Base-by-base conservation (phyloP, 331 rosid species). In the Malus hybrid region DNA sequence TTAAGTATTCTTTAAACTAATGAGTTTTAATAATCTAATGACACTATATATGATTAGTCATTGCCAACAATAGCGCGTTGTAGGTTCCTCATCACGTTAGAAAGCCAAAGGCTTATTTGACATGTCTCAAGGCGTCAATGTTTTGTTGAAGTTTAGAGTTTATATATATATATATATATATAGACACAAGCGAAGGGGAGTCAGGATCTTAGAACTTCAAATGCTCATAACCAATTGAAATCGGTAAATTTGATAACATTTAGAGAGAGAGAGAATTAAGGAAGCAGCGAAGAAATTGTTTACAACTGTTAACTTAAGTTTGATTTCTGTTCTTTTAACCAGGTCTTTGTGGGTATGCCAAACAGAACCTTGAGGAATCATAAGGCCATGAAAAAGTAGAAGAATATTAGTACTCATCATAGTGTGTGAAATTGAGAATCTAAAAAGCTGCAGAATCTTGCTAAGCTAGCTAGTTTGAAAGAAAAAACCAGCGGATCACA, bases 311-410 rank as follows among this genome's bases (percentile, higher is more conserved):
- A 46, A 3, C 9, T 13, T 24, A 19, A 26, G 10, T 11, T 26
- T 1, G 6, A 13, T 62, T 5, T 62, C 6, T 62, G 6, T 28
- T 13, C 36, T 62, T 61, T 61, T 61, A 3, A 57, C 26, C 29
- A 61, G 6, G 20, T 15, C 14, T 28, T 28, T 62, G 66, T 62
- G 66, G 36, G 66, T 28, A 28, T 5, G 36, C 34, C 2, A 28
- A 76, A 58, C 19, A 67, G 18, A 57, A 74, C 12, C 78, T 64
- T 63, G 30, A 67, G 30, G 61, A 67, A 66, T 75, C 73, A 65
- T 24, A 58, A 34, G 29, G 18, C n/a, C 44, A 55, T 67, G 10
- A 22, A 55, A 42, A 70, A 26, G 67, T 5, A 56, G 70, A 58
- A 76, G 74, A 57, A 68, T 75, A 42, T 42, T 58, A 58, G 12